Conservation (phyloP, 2,329 filamentous ascomycete genomes). For the Shiraia sp. region DNA sequence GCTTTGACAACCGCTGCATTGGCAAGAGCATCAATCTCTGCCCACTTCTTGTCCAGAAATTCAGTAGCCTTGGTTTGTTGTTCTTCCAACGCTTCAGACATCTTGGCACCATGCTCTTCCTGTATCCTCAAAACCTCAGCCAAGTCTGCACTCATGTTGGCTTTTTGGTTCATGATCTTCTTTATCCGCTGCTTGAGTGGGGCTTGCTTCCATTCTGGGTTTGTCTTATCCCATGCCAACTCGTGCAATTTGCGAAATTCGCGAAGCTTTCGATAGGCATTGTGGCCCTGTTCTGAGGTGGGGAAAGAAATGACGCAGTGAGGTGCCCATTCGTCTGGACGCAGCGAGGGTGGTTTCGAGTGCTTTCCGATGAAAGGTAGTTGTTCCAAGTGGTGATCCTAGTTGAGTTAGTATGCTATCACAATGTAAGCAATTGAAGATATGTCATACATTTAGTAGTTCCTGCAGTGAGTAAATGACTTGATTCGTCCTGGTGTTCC, state of each 20-base stretch:
- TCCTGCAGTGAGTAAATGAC: conserved; percentile 65
- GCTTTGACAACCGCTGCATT: conserved; percentile 17
- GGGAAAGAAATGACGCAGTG: conserved; percentile 63
- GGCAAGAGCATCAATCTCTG: conserved; percentile 24
- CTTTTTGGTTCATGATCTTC: conserved; percentile 66
- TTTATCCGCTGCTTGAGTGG: conserved; percentile 56
- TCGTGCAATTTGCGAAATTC: conserved; percentile 65
- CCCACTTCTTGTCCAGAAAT: conserved; percentile 29
- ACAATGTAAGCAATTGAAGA: too few species aligned
- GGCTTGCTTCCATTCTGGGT: conserved; percentile 47
- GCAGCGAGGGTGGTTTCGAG: conserved; percentile 60
- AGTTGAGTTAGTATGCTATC: neutral
- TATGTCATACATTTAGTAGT: conserved; percentile 56
- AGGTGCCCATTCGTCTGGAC: conserved; percentile 66
- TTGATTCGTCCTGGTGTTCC: conserved; percentile 65
- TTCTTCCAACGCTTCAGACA: conserved; percentile 18
- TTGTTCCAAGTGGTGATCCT: conserved; percentile 61
- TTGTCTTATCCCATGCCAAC: conserved; percentile 52
- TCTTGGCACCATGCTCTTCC: conserved; percentile 39
- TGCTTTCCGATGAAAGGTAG: conserved; percentile 67
- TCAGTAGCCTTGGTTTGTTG: conserved; percentile 16
- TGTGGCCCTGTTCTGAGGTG: conserved; percentile 52
- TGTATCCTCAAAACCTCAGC: conserved; percentile 60
- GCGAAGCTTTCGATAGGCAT: conserved; percentile 61
- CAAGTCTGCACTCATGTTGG: conserved; percentile 64